A percentile compares a stretch with the other conserved stretches of the same genome.
Conservation (phyloP, 1,284 basidiomycete species). For the Ustilago trichophora region DNA sequence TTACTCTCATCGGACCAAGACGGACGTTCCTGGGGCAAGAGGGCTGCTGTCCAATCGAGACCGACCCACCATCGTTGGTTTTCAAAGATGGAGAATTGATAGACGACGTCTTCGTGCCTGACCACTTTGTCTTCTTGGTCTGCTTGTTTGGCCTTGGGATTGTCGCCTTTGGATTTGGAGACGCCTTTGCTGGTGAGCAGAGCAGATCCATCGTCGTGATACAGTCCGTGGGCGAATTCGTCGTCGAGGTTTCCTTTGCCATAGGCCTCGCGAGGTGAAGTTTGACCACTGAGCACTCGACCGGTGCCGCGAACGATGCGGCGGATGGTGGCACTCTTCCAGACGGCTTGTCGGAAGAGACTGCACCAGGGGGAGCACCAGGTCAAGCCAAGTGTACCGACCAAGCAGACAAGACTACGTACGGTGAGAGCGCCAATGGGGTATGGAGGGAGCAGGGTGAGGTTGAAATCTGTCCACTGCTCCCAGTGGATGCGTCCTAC, state of each 20-base stretch:
- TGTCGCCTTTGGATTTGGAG: neutral
- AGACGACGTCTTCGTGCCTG: constrained; percentile 59
- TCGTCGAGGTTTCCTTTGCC: constrained; percentile 45
- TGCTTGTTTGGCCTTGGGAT: neutral
- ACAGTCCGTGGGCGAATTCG: constrained; percentile 25
- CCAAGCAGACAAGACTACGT: constrained; percentile 51
- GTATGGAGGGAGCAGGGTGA: constrained; percentile 58
- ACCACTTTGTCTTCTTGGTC: constrained; percentile 32
- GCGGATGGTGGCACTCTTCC: constrained; percentile 61
- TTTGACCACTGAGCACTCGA: constrained; percentile 44
- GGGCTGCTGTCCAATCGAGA: constrained; percentile 86
- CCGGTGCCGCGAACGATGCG: constrained; percentile 39
- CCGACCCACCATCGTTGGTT: constrained; percentile 88
- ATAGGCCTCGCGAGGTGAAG: constrained; percentile 23
- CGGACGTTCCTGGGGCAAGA: constrained; percentile 87
- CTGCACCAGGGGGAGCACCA: constrained; percentile 66
- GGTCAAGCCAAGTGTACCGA: constrained; percentile 58
- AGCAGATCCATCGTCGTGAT: constrained; percentile 19
- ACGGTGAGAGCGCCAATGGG: constrained; percentile 59
- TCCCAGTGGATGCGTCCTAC: constrained; percentile 13
- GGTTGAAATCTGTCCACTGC: constrained; percentile 36
- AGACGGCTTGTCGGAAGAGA: constrained; percentile 59
- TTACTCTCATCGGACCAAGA: constrained; percentile 74
- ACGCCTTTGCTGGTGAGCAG: neutral
- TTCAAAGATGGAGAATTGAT: constrained; percentile 74